These are phyloP conservation scores for Trichaptum fuscoviolaceum DNA, from an alignment of 768 basidiomycete genomes.

Conservation along the genomic window DNA sequence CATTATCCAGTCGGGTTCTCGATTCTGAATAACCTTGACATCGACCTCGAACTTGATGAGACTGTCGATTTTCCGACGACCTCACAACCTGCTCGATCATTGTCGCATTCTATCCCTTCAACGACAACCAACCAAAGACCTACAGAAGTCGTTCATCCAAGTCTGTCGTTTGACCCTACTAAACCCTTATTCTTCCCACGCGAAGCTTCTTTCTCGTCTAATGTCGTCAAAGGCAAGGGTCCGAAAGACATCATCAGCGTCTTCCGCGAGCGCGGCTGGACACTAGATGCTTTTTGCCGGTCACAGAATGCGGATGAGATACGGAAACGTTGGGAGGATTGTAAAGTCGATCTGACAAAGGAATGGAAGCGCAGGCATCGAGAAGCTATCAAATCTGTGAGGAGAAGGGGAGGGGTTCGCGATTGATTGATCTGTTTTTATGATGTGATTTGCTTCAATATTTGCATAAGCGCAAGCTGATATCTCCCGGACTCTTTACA, in stretches of 20 bases:
- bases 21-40: conserved; percentile 65
- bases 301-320: conserved; percentile 57
- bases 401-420: conserved; percentile 44
- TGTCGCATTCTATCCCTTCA: not conserved
- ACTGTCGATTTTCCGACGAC: conserved; percentile 33
- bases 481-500: too few species aligned
- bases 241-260: conserved; percentile 44
- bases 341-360: conserved; percentile 58
- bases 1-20: conserved; percentile 58
- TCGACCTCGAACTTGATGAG: conserved; percentile 69
- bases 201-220: conserved; percentile 18
- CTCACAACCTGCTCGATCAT: conserved; percentile 10
- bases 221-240: conserved; percentile 17
- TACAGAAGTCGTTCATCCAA: conserved; percentile 37
- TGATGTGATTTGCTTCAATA: not conserved
- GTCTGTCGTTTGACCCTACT: conserved; percentile 17
- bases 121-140: conserved; percentile 12
- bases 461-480: too few species aligned
- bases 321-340: conserved; percentile 63
- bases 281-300: conserved; percentile 46
- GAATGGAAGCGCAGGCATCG: conserved; percentile 76
- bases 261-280: conserved; percentile 43
- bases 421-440: conserved; percentile 12
- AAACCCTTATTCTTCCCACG: conserved; percentile 59
- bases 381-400: conserved; percentile 65